Evolutionary conservation across 306 rosid species (phyloP), one percentile per base, ranked within the genome.

Genomic region (Quercus dentata): DNA sequence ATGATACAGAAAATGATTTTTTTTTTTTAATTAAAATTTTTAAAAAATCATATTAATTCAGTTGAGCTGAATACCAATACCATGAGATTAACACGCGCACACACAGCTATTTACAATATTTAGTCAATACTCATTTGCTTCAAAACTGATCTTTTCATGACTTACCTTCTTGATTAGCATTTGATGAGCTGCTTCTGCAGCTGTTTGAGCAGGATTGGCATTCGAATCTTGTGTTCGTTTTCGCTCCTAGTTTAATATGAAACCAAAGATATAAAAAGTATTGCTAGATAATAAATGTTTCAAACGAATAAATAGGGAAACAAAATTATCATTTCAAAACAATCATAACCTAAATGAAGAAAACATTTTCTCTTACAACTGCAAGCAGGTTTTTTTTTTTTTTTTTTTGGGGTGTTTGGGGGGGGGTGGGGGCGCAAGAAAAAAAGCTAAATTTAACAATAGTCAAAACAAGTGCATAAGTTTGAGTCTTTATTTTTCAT

Each of bases 141-240:
- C 63, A 74, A 74, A 62, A 10, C 27, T 4, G 49, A 11, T 65
- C 61, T 5, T 71, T 80, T 14, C 31, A 71, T 33, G 74, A 76
- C 74, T 81, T 77, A 91, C 97, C 94, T 91, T 92, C 62, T 83
- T 84, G 76, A 73, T 84, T 72, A 88, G 78, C 92, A 88, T 89
- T 80, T 85, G 90, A 46, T 87, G 84, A 41, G 92, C 74, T 20
- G 94, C 92, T 82, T 89, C 98, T 14, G 83, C 89, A 74, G 96
- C 90, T 23, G 96, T 89, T 84, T 90, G 90, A 76, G 94, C 97
- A 80, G 95, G 91, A 82, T 85, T 86, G 58, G 86, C 88, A 80
- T 87, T 82, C 10, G 79, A 78, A 80, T 85, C 82, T 62, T 80
- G 89, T 84, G 59, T 86, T 35, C 81, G 80, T 62, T 79, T 87